Evolutionary conservation across 2,329 filamentous ascomycete genomes (phyloP), one percentile per base, ranked within the genome.

Genomic region (Ascosphaera apis): DNA sequence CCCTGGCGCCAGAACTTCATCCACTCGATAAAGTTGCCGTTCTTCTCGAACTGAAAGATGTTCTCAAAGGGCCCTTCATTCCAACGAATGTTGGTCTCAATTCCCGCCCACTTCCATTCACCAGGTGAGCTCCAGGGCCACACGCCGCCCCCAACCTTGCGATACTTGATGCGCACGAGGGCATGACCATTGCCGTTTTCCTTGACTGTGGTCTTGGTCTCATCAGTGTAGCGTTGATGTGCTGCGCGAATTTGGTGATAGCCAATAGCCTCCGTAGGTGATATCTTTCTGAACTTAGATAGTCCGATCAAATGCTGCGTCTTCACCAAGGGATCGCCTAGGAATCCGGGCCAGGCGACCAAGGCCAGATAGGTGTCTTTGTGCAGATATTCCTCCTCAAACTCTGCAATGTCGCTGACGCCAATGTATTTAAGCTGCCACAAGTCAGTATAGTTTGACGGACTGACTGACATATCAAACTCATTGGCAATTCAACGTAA

Each of bases 401-500:
- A 34, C 67, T 63, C 69, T 69, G 74, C 38, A 66, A 51, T 48
- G 65, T 65, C 50, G 36, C 69, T 62, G 52, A 74, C 68, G 30
- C 65, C 62, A 35, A 66, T 68, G 64, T 83, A 83, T 61, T 83
- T 77, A 46, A 82, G 65, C 63, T 75, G 51, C 11, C 25, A 15
- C 7, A 19, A 48, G 42, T 12, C 9, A 15, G 13, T 35, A 41
- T 36, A 41, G 38, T 16, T 34, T 30, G 12, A 17, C 32, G 38
- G 17, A 41, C 36, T 13, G 21, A 28, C 17, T 12, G 31, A 17
- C 30, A 34, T 16, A 11, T 23, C 8, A 18, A 27, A 4, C 6
- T 19, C 12, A n/a, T 15, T 13, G 21, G 21, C 31, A 16, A 32
- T 34, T 31, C 42, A 42, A 48, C 15, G 42, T 48, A 32, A 50